phyloP scores from a whole-genome alignment of 345 rosid species.

The thale cress (Arabidopsis thaliana) region TAIR10.1 NC_003070.9:11423001-11423500 shows the following conservation, averaged over 20 bases:
- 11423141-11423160: conserved; percentile 48
- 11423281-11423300: neutral
- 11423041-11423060: too few species aligned
- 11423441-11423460: conserved; percentile 13
- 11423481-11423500: conserved; percentile 17
- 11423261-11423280: neutral
- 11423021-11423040: too few species aligned
- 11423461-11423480: conserved; percentile 20
- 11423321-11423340: conserved; percentile 45
- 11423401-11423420: conserved; percentile 37
- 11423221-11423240: conserved; percentile 22
- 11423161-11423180: conserved; percentile 34
- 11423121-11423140: conserved; percentile 40
- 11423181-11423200: conserved; percentile 31
- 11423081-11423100: conserved; percentile 42
- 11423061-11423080: neutral
- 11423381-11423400: conserved; percentile 48
- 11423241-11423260: conserved; percentile 14
- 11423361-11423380: conserved; percentile 44
- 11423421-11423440: conserved; percentile 30
- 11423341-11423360: conserved; percentile 21
- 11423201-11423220: conserved; percentile 25
- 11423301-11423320: neutral
- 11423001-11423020: too few species aligned
- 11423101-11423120: conserved; percentile 18